phyloP scores from a whole-genome alignment of 768 basidiomycete species.

The Phlebiopsis flavidoalba region DNA sequence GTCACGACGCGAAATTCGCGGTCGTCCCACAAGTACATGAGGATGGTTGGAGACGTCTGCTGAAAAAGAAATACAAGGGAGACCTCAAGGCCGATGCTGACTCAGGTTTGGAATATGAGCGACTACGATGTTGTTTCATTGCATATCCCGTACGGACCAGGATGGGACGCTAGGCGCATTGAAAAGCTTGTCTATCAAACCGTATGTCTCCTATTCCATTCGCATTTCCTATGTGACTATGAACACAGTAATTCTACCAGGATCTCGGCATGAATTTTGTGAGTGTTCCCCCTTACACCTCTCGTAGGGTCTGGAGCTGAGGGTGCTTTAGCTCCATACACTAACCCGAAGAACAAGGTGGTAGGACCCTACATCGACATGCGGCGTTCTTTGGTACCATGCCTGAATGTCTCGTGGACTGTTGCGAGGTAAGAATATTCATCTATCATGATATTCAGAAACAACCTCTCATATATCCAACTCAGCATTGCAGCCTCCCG shows the following conservation, averaged over 20 bases:
- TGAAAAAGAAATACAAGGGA: slow-evolving; percentile 42
- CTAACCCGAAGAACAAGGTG: slow-evolving; percentile 62
- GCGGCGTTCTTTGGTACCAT: slow-evolving; percentile 59
- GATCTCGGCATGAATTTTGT: slow-evolving; percentile 57
- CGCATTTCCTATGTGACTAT: slow-evolving; percentile 35
- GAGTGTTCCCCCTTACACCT: slow-evolving; percentile 19
- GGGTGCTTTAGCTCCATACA: slow-evolving; percentile 41
- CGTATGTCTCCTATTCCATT: slow-evolving; percentile 25
- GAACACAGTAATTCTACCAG: slow-evolving; percentile 39
- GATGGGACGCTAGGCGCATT: slow-evolving; percentile 52
- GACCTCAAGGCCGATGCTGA: slow-evolving; percentile 45
- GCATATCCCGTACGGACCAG: slow-evolving; percentile 59
- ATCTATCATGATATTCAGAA: not conserved
- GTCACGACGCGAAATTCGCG: slow-evolving; percentile 44
- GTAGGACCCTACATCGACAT: slow-evolving; percentile 54
- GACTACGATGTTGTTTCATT: slow-evolving; percentile 52
- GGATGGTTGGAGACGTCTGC: slow-evolving; percentile 23
- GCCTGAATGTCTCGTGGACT: slow-evolving; percentile 55
- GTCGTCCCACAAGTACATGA: slow-evolving; percentile 37
- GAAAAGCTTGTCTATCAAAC: slow-evolving; percentile 57
- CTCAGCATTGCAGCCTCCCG: slow-evolving; percentile 54
- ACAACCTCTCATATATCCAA: slow-evolving; percentile 34
- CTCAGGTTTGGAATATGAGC: slow-evolving; percentile 46
- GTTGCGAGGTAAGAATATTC: slow-evolving; percentile 45
- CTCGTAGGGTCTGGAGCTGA: slow-evolving; percentile 11